Evolutionary conservation across 1,284 basidiomycete species (phyloP), one percentile per base, ranked within the genome.

Genomic region (Microbotryomycetes sp.): DNA sequence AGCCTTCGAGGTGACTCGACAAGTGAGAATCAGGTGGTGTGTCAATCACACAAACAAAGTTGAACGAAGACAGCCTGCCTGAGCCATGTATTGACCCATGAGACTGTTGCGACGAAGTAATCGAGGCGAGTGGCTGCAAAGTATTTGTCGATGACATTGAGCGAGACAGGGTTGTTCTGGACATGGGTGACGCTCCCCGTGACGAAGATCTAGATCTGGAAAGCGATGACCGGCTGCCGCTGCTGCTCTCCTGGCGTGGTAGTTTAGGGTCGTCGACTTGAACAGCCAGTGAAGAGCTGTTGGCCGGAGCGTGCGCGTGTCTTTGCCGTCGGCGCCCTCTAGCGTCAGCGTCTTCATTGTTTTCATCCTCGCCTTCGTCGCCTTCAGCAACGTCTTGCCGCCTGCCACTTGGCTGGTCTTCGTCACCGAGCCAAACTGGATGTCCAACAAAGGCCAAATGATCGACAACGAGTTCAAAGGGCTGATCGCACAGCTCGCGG

Each of bases 381-480:
- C n/a, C n/a, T n/a, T n/a, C 19, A 70, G 71, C 7, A 48, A 66
- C 65, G 0, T 63, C 56, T 5, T 71, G 73, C 56, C 62, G 73
- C 42, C 68, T 68, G 53, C 46, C 48, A 77, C 88, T 88, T 90
- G 46, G 47, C 6, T 75, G 77, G 0, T 86, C 88, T 68, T 88
- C 86, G n/a, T 80, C 72, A 32, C 87, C 86, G 12, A 84, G 83
- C 70, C 86, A 87, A 1, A 97, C 91, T 0, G 94, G 94, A 75
- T 97, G 93, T 0, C 94, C 94, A 46, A 97, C 81, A 74, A 97
- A 97, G 2, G 86, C 88, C n/a, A 97, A 81, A 71, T 93, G 88
- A 72, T 97, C 92, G 23, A 97, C 86, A 49, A 88, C 77, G 29
- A 98, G 82, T 75, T 96, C 92, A 73, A 97, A 97, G 73, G 91